Percentiles rank a stretch among this genome's conserved stretches.
Conservation (phyloP, 192 early-diverging fungal genomes). For the Coemansia sp. region DNA sequence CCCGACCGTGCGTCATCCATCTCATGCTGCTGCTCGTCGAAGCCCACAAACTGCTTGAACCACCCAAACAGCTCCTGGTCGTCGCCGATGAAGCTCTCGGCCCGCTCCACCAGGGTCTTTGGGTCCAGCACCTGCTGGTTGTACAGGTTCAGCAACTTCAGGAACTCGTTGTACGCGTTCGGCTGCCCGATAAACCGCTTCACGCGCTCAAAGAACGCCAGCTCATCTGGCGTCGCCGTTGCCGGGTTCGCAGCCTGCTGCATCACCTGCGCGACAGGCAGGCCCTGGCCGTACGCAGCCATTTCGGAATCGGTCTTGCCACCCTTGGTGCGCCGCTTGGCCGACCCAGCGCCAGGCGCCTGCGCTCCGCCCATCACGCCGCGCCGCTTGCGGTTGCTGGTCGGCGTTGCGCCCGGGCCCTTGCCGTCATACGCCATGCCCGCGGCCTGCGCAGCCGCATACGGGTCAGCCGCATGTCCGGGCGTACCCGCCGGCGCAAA, state of each 20-base stretch:
- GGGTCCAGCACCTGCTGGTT: constrained; percentile 90
- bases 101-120: constrained; percentile 78
- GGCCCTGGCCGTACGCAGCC: constrained; percentile 16
- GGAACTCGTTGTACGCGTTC: constrained; percentile 89
- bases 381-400: constrained; percentile 38
- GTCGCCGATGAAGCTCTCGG: constrained; percentile 79
- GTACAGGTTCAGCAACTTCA: constrained; percentile 93
- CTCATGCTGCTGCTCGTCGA: constrained; percentile 45
- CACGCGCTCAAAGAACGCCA: constrained; percentile 92
- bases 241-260: constrained; percentile 30
- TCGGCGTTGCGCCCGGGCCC: constrained; percentile 12
- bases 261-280: not conserved
- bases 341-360: constrained; percentile 19
- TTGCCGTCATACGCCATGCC: constrained; percentile 20
- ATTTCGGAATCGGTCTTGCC: constrained; percentile 18
- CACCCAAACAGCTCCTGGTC: constrained; percentile 88
- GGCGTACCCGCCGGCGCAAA: constrained; percentile 44
- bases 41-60: constrained; percentile 78
- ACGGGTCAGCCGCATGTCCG: constrained; percentile 19
- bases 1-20: constrained; percentile 43
- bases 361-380: constrained; percentile 27
- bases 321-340: constrained; percentile 45
- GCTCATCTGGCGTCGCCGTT: constrained; percentile 69
- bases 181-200: constrained; percentile 86
- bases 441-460: constrained; percentile 14